These are phyloP conservation scores for Russula griseocarnosa DNA, from an alignment of 768 basidiomycete species.

Conservation along the genomic window DNA sequence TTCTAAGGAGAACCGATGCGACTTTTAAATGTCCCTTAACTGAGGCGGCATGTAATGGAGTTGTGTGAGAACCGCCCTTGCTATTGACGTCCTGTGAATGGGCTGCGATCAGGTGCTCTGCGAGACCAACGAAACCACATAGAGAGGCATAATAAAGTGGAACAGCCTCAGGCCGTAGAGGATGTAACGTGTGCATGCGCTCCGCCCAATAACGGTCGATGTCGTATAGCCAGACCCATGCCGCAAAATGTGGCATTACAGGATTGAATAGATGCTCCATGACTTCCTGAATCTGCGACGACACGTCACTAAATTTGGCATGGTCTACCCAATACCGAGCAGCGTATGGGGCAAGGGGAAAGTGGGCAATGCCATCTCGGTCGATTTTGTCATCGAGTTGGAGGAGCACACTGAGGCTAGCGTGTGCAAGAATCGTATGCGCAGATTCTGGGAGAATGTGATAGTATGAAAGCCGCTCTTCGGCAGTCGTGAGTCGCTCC, in stretches of 20 bases:
- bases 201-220: background rate
- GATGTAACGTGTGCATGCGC: background rate
- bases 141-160: constrained; percentile 13
- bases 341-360: background rate
- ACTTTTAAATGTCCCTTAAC: background rate
- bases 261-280: constrained; percentile 5
- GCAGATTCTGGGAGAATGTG: background rate
- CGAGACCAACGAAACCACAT: constrained; percentile 3
- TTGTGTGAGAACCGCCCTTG: background rate
- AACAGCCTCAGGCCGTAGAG: background rate
- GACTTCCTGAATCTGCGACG: background rate
- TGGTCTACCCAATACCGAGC: constrained; percentile 14
- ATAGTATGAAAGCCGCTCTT: constrained; percentile 1
- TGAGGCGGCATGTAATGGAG: background rate
- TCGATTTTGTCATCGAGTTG: background rate
- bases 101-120: background rate
- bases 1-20: background rate
- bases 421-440: constrained; percentile 3
- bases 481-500: background rate
- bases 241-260: background rate
- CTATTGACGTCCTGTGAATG: background rate
- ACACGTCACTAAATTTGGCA: background rate
- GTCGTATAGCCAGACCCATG: constrained; percentile 11
- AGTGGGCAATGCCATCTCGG: background rate
- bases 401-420: constrained; percentile 5